Evolutionary conservation across 2,329 filamentous ascomycete species (phyloP).

Genomic region (Ambrosiella xylebori): DNA sequence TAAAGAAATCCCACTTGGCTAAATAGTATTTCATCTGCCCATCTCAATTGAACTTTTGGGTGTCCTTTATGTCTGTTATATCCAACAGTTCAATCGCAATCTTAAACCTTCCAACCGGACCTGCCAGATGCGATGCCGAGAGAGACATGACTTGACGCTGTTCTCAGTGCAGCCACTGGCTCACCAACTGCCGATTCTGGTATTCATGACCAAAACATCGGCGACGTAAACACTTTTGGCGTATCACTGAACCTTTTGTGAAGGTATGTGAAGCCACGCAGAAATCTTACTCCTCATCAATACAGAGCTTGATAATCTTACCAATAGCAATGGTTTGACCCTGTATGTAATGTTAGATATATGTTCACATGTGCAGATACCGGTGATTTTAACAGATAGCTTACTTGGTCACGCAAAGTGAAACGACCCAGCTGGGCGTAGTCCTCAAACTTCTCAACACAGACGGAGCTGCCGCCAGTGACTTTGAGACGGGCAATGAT

Average conservation of each 20-base stretch:
- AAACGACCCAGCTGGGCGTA: conserved; percentile 89
- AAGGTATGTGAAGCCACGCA: conserved; percentile 7
- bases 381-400: conserved; percentile 14
- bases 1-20: not conserved
- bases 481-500: conserved; percentile 89
- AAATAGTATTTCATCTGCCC: no score
- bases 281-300: conserved; percentile 20
- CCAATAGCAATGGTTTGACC: conserved; percentile 99
- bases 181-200: no score
- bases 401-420: conserved; percentile 72
- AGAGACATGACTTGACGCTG: no score
- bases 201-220: no score
- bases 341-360: conserved; percentile 26
- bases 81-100: no score
- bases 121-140: no score
- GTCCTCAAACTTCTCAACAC: conserved; percentile 87
- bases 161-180: no score
- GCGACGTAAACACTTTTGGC: no score
- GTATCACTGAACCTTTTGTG: not conserved
- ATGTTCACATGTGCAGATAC: not conserved
- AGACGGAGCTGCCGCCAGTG: conserved; percentile 70
- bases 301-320: conserved; percentile 84
- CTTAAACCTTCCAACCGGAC: no score
- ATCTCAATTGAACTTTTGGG: no score
- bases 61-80: no score